Percentiles rank a stretch among this genome's conserved stretches.
Evolutionary conservation across 352 stramenopile genomes (phyloP).

Genomic region (Phytophthora hybrid): DNA sequence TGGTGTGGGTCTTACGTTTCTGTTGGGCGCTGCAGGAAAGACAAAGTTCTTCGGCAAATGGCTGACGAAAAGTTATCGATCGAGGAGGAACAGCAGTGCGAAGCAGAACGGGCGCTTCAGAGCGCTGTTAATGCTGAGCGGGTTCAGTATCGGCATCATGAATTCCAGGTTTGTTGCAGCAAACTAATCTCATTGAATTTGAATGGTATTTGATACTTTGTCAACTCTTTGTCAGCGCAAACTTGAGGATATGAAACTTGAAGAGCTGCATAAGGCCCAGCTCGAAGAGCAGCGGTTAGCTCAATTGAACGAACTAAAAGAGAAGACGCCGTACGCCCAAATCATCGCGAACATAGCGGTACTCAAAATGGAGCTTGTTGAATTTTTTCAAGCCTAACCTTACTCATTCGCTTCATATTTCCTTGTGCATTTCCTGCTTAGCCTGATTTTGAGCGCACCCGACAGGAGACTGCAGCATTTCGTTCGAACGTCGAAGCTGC

Average conservation of each 20-base stretch:
- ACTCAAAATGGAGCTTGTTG: background rate
- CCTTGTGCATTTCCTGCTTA: slow-evolving; percentile 14
- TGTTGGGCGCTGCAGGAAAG: slow-evolving; percentile 32
- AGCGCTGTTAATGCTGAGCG: slow-evolving; percentile 68
- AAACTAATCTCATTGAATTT: background rate
- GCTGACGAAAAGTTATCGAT: slow-evolving; percentile 47
- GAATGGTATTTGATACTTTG: background rate
- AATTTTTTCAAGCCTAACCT: background rate
- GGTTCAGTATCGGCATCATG: slow-evolving; percentile 63
- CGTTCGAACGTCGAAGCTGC: slow-evolving; percentile 69
- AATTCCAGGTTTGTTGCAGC: slow-evolving; percentile 55
- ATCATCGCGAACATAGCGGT: slow-evolving; percentile 67
- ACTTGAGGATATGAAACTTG: slow-evolving; percentile 47
- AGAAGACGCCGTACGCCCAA: slow-evolving; percentile 75
- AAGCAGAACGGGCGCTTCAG: slow-evolving; percentile 45
- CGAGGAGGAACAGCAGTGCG: slow-evolving; percentile 45
- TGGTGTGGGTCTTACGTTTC: background rate
- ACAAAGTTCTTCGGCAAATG: slow-evolving; percentile 55
- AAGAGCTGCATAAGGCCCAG: slow-evolving; percentile 37
- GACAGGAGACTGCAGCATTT: slow-evolving; percentile 79
- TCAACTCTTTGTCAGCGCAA: slow-evolving; percentile 51
- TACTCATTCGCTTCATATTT: background rate
- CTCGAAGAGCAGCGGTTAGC: slow-evolving; percentile 48
- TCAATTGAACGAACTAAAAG: slow-evolving; percentile 69
- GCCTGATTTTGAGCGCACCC: slow-evolving; percentile 67